These are phyloP conservation scores for Hanseniaspora valbyensis DNA, from an alignment of 805 yeast genomes.

Conservation along the genomic window DNA sequence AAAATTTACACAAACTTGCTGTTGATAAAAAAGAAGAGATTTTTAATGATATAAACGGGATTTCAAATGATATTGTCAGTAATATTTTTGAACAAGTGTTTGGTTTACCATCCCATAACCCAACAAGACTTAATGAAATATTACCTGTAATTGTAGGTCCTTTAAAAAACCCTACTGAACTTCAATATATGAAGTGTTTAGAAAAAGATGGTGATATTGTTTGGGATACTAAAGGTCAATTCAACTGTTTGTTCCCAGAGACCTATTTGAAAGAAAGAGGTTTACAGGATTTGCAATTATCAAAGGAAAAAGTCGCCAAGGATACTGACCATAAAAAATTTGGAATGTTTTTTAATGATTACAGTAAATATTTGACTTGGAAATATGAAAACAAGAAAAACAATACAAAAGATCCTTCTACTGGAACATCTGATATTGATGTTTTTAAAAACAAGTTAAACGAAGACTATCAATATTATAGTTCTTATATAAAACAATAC, in stretches of 20 bases:
- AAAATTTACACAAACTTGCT: slow-evolving; percentile 6
- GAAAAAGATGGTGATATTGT: slow-evolving; percentile 56
- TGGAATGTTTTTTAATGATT: slow-evolving; percentile 55
- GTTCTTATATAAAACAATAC: slow-evolving; percentile 17
- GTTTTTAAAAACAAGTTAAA: slow-evolving; percentile 8
- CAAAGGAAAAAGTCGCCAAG: slow-evolving; percentile 50
- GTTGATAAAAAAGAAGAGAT: slow-evolving; percentile 12
- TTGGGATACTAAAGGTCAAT: slow-evolving; percentile 78
- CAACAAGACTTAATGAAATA: background rate
- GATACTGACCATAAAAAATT: slow-evolving; percentile 33
- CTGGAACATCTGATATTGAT: background rate
- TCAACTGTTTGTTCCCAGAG: slow-evolving; percentile 83
- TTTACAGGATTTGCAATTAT: slow-evolving; percentile 31
- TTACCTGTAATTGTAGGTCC: slow-evolving; percentile 9
- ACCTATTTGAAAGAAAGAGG: slow-evolving; percentile 30
- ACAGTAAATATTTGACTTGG: slow-evolving; percentile 60
- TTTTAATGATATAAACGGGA: slow-evolving; percentile 4
- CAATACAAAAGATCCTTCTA: background rate
- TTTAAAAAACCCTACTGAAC: slow-evolving; percentile 38
- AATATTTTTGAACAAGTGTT: slow-evolving; percentile 13
- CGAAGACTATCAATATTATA: slow-evolving; percentile 11
- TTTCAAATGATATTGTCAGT: slow-evolving; percentile 11
- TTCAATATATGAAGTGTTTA: slow-evolving; percentile 52
- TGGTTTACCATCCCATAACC: slow-evolving; percentile 8
- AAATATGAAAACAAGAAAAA: slow-evolving; percentile 23